Percentiles rank a stretch among this genome's conserved stretches.
Conservation (phyloP, 345 rosid genomes). For the Microcos paniculata region DNA sequence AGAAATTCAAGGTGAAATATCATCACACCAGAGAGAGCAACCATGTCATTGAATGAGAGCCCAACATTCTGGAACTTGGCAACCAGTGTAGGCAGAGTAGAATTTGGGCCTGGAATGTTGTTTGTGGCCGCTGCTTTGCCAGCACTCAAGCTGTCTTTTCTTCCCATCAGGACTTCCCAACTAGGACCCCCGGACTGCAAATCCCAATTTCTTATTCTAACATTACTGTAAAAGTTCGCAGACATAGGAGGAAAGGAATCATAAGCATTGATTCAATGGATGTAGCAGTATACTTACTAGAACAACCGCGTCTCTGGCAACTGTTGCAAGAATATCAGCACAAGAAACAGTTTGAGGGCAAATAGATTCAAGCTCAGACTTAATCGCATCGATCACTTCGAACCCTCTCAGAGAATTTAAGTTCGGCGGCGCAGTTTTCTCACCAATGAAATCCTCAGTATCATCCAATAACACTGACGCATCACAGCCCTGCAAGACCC, state of each 20-base stretch:
- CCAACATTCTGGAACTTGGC: constrained; percentile 73
- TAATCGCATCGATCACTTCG: constrained; percentile 70
- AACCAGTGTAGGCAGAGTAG: constrained; percentile 50
- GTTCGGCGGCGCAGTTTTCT: constrained; percentile 81
- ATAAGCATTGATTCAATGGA: not conserved
- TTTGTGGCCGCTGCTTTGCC: constrained; percentile 63
- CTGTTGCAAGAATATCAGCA: constrained; percentile 82
- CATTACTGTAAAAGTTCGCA: not conserved
- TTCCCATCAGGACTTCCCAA: constrained; percentile 86
- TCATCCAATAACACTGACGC: constrained; percentile 82
- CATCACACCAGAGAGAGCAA: constrained; percentile 73
- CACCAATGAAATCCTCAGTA: constrained; percentile 52
- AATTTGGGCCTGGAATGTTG: constrained; percentile 73
- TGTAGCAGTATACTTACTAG: constrained; percentile 32
- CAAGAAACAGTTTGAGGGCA: constrained; percentile 85
- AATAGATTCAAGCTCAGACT: constrained; percentile 61
- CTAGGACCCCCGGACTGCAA: constrained; percentile 81
- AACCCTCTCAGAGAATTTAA: constrained; percentile 84
- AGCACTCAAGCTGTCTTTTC: constrained; percentile 63
- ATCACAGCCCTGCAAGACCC: constrained; percentile 69
- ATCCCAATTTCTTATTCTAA: not conserved
- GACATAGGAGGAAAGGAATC: too few species aligned
- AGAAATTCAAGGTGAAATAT: not conserved
- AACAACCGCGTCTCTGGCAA: constrained; percentile 76
- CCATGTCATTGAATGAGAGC: constrained; percentile 63